Evolutionary conservation across 1,139 yeast genomes (phyloP), one percentile per base, ranked within the genome.

Genomic region (Lodderomyces beijingensis): DNA sequence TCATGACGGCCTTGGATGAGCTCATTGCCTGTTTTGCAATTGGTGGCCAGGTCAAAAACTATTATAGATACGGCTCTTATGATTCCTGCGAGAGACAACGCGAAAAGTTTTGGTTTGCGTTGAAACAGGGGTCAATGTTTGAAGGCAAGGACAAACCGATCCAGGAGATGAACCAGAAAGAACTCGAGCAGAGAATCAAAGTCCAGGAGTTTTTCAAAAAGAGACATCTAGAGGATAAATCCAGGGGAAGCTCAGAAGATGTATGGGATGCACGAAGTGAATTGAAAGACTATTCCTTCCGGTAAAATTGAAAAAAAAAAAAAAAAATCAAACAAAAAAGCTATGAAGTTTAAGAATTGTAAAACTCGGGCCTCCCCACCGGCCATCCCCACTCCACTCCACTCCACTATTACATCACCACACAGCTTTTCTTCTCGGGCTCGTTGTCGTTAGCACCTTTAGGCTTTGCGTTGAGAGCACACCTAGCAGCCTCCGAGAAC

Each of bases 401-500:
- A 19, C 10, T 19, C 10, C 21, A 7, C 10, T 15, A n/a, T 30
- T 49, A 66, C 70, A 65, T 59, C 31, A 68, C 45, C 27, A 62
- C 56, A 50, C 74, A 68, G 28, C 62, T 49, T 48, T 64, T 66
- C 44, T 59, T 57, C 37, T 64, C 68, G 23, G 66, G 70, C 42
- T 63, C 72, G 42, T 62, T 62, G 35, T 74, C 77, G 42, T 66
- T 64, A 28, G 83, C 81, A 36, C 91, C 91, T 40, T 80, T 85
- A 33, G 95, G 87, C 51, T 79, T 85, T 11, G 95, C 95, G 44
- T 86, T 82, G 47, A 91, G 70, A 4, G 96, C 97, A 55, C 95
- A 88, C 57, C 96, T 76, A 6, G 96, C 95, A 30, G 96, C 96
- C 58, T 89, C 96, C 1, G 96, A 86, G 56, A 88, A 88, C 6